Percentiles rank a stretch among this genome's conserved stretches.
Conservation (phyloP, 2,329 filamentous ascomycete species). For the Mycogone perniciosa region DNA sequence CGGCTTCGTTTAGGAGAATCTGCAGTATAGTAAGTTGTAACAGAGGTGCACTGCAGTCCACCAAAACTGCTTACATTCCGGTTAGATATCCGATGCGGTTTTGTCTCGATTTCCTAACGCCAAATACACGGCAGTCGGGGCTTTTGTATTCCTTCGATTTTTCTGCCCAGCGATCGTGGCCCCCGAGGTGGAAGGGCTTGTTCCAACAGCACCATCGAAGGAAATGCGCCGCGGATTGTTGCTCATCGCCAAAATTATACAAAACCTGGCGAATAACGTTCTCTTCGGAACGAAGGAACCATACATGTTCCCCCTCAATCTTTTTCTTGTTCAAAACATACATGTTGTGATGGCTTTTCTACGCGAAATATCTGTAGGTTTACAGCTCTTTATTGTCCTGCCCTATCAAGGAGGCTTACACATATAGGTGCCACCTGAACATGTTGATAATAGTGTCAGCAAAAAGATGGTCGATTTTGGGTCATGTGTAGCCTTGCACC, state of each 20-base stretch:
- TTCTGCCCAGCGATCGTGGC: slow-evolving; percentile 68
- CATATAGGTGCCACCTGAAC: slow-evolving; percentile 41
- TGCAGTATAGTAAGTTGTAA: slow-evolving; percentile 52
- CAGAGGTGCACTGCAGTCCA: no score
- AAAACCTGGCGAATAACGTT: slow-evolving; percentile 66
- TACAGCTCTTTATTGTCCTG: background rate
- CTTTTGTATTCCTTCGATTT: slow-evolving; percentile 65
- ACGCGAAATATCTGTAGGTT: slow-evolving; percentile 57
- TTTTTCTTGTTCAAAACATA: slow-evolving; percentile 63
- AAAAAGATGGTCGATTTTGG: slow-evolving; percentile 60
- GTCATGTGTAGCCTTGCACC: slow-evolving; percentile 62
- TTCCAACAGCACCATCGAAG: slow-evolving; percentile 54
- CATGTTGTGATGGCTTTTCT: slow-evolving; percentile 61
- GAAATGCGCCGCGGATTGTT: slow-evolving; percentile 63
- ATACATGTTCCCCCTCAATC: slow-evolving; percentile 66
- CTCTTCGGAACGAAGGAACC: slow-evolving; percentile 66
- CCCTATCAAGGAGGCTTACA: background rate
- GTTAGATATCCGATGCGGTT: slow-evolving; percentile 56
- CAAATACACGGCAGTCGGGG: slow-evolving; percentile 65
- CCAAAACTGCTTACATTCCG: background rate
- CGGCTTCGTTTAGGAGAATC: slow-evolving; percentile 58
- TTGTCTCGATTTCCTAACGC: slow-evolving; percentile 59
- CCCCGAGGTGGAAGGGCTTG: slow-evolving; percentile 61
- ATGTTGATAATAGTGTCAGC: slow-evolving; percentile 33
- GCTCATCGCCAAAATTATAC: slow-evolving; percentile 64